Evolutionary conservation across 768 basidiomycete species (phyloP).

Genomic region (Suillus sp.): DNA sequence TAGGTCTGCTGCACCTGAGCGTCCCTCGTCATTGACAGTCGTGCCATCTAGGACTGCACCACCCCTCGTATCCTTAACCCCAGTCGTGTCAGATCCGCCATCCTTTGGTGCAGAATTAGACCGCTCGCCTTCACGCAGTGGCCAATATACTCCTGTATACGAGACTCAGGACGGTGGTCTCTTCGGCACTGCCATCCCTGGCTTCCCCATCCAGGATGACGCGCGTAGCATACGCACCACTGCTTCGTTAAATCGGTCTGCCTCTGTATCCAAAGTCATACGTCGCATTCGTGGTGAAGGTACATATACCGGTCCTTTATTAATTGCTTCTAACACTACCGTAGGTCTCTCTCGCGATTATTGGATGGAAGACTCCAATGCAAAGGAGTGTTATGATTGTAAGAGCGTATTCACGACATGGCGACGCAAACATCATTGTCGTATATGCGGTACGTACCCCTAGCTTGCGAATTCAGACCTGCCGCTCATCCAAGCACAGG

Average conservation of each 20-base stretch:
- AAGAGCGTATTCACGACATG: constrained; percentile 93
- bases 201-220: constrained; percentile 91
- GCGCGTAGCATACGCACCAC: constrained; percentile 82
- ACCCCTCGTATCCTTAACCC: constrained; percentile 82
- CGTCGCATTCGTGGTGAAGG: constrained; percentile 91
- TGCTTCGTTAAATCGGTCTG: constrained; percentile 68
- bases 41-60: constrained; percentile 64
- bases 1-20: constrained; percentile 51
- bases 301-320: constrained; percentile 22
- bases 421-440: constrained; percentile 96
- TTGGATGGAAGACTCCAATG: constrained; percentile 98
- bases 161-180: constrained; percentile 57
- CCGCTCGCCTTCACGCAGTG: constrained; percentile 54
- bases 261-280: constrained; percentile 90
- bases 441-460: constrained; percentile 78
- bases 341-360: constrained; percentile 89
- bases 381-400: constrained; percentile 95
- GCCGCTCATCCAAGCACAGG: constrained; percentile 46
- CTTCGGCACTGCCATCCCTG: constrained; percentile 82
- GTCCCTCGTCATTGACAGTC: constrained; percentile 57
- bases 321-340: constrained; percentile 13
- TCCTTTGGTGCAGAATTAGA: constrained; percentile 70
- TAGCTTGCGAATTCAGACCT: background rate
- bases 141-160: constrained; percentile 50
- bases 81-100: constrained; percentile 78